Evolutionary conservation across 192 early-diverging fungal genomes (phyloP), one percentile per base, ranked within the genome.

Genomic region (Pecoramyces ruminantium): DNA sequence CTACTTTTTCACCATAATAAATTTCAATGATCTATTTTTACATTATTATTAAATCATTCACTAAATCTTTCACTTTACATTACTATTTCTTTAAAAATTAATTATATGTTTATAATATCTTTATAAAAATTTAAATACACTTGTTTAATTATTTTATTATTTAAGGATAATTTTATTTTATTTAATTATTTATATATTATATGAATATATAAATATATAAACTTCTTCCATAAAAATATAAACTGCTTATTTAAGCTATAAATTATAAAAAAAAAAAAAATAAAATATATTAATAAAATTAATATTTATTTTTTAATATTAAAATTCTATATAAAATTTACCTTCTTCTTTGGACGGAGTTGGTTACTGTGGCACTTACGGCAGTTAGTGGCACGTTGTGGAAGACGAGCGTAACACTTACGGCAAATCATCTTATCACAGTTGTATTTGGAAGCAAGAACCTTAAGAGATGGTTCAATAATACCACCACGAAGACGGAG

Each of bases 391-490:
- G 98, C 98, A 89, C 97, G 94, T 81, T 95, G 95, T 79, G 98
- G 98, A 83, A 99, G 94, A 87, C 97, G 95, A 84, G 98, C 98
- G 90, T 99, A 99, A 92, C 97, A 96, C 92, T 99, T 99, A 89
- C 97, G 94, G 94, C 97, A 99, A 85, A 99, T 95, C 95, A 95
- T 95, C 95, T 98, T 99, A 79, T 99, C 97, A 92, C 97, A 99
- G 95, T 97, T 97, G 93, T 94, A 99, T 92, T 97, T 98, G 88
- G 95, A 96, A 84, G 97, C 97, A 82, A 99, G 91, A 80, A 93
- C 96, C 92, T 95, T 97, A 83, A 99, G 91, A 79, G 97, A 98
- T 78, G 97, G 97, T 91, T 99, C 96, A 87, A 98, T 99, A 86
- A 97, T 92, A 88, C 91, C 90, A 93, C 96, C 96, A 90, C 96